A percentile compares a stretch with the other conserved stretches of the same genome.
These are phyloP conservation scores for Setaria italica DNA, from an alignment of 202 grass and related monocot genomes.

Conservation along the genomic window DNA sequence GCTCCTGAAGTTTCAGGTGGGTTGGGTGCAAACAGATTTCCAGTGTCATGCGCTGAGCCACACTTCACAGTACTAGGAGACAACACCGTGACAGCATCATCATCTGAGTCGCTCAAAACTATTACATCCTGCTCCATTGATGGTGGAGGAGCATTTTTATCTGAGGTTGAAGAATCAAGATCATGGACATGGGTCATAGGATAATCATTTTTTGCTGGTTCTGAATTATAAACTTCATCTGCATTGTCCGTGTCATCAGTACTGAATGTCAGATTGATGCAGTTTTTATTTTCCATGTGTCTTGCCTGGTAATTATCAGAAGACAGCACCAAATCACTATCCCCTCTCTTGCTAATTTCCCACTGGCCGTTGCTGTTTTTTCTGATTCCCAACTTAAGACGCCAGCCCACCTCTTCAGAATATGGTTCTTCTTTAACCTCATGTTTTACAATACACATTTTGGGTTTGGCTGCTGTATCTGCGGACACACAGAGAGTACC, in stretches of 20 bases:
- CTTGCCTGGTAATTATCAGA: constrained; percentile 31
- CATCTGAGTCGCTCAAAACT: constrained; percentile 86
- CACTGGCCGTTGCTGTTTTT: constrained; percentile 49
- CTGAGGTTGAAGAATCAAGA: constrained; percentile 55
- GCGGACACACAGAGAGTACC: constrained; percentile 63
- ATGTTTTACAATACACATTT: constrained; percentile 42
- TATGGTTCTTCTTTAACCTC: constrained; percentile 59
- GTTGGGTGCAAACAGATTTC: not conserved
- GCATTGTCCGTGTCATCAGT: constrained; percentile 15
- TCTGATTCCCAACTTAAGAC: constrained; percentile 58
- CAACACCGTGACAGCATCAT: constrained; percentile 65
- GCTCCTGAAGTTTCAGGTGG: constrained; percentile 28
- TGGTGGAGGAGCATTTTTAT: constrained; percentile 36
- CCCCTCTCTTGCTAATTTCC: constrained; percentile 56
- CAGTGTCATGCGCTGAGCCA: constrained; percentile 38
- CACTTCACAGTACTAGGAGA: constrained; percentile 52
- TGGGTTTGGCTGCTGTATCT: constrained; percentile 37
- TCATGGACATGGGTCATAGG: constrained; percentile 40
- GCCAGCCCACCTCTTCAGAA: constrained; percentile 30
- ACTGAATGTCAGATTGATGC: constrained; percentile 28
- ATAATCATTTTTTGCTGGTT: constrained; percentile 36
- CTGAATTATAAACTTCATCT: constrained; percentile 41
- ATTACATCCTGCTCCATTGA: constrained; percentile 57
- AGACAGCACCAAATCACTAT: constrained; percentile 28
- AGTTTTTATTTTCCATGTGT: constrained; percentile 44